Conservation (phyloP, 169 alveolate genomes). For the Plasmodium chabaudi region DNA sequence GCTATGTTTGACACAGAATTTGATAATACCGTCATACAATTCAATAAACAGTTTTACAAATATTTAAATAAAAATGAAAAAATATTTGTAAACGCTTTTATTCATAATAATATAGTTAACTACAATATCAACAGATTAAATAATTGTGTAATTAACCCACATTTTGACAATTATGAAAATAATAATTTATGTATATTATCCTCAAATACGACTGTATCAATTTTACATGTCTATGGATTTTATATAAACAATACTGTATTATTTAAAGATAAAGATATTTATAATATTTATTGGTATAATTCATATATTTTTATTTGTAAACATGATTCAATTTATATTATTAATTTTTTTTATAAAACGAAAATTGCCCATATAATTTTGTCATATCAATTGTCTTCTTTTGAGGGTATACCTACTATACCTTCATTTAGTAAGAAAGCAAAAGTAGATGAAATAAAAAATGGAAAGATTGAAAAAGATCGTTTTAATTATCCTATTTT, state of each 20-base stretch:
- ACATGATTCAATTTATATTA: constrained; percentile 12
- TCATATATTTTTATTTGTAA: constrained; percentile 48
- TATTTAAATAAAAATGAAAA: constrained; percentile 39
- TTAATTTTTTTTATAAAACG: constrained; percentile 51
- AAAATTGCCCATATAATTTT: constrained; percentile 38
- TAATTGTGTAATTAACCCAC: constrained; percentile 38
- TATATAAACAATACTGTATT: constrained; percentile 38
- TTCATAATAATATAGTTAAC: constrained; percentile 18
- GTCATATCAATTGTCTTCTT: not conserved
- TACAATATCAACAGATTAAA: constrained; percentile 46
- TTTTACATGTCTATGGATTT: constrained; percentile 45
- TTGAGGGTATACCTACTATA: not conserved
- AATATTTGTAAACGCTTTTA: constrained; percentile 2
- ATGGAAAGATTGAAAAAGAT: not conserved
- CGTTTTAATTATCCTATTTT: not conserved
- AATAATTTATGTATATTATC: constrained; percentile 53
- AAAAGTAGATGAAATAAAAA: not conserved
- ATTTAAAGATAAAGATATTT: constrained; percentile 37
- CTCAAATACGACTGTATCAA: constrained; percentile 25
- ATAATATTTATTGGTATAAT: constrained; percentile 45
- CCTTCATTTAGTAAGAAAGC: not conserved
- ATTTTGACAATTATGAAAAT: constrained; percentile 32
- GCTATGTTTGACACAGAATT: not conserved
- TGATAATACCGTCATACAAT: not conserved
- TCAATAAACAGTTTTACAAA: constrained; percentile 5